phyloP scores from a whole-genome alignment of 495 filamentous ascomycete species.

The Penicillium lividum region DNA sequence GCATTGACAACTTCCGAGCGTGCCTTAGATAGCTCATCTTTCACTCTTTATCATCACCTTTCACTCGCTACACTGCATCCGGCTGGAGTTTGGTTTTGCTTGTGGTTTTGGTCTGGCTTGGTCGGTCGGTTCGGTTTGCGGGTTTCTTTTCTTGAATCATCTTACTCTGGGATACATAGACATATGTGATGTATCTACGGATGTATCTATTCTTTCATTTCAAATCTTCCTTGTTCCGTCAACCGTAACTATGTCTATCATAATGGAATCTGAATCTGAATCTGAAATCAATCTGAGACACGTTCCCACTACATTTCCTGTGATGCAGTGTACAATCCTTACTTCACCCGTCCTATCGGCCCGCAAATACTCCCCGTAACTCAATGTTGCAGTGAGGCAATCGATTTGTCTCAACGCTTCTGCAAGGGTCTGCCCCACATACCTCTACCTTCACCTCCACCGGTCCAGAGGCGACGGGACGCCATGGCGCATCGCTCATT shows the following conservation, averaged over 20 bases:
- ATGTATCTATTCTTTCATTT: constrained; percentile 18
- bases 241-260: too few relatives aligned
- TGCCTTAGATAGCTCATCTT: background rate
- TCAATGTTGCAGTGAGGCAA: constrained; percentile 1
- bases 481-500: background rate
- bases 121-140: background rate
- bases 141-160: constrained; percentile 1
- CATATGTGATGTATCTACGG: constrained; percentile 8
- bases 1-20: background rate
- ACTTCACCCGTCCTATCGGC: background rate
- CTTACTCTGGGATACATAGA: constrained; percentile 6
- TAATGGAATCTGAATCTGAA: background rate
- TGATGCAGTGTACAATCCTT: constrained; percentile 7
- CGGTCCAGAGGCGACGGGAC: background rate
- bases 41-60: background rate
- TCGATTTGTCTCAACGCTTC: background rate
- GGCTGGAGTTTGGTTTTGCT: background rate
- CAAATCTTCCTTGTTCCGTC: background rate
- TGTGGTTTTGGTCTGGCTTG: constrained; percentile 1
- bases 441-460: background rate
- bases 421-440: constrained; percentile 1
- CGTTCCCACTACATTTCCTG: background rate
- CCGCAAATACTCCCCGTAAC: background rate
- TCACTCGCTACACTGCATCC: background rate
- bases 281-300: background rate